Base-by-base conservation (phyloP, 768 basidiomycete genomes). In the Russula ochroleuca region DNA sequence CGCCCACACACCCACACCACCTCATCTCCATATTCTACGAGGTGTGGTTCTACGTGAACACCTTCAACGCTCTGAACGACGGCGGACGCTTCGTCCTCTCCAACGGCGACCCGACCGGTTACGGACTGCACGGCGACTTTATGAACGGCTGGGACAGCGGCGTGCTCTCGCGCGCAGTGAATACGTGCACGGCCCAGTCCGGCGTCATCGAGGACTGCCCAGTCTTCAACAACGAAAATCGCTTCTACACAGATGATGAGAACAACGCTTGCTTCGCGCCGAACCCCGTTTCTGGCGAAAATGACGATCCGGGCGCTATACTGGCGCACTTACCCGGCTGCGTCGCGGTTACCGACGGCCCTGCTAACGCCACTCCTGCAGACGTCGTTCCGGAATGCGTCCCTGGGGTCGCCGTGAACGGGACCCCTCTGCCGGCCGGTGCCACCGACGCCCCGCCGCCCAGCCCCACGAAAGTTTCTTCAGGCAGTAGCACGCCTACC, bases 1-100 rank as follows among this genome's bases (percentile, higher is more conserved):
- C 65, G 17, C 11, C 25, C 11, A 14, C 56, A 7, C 51, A 64
- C 7, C 62, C 62, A 5, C 1, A 78, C 28, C 81, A 78, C 65
- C 74, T 83, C 25, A 69, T 79, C 54, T 77, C 78, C 63, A 68
- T 80, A 40, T 80, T 80, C 59, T 73, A 77, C 62, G 80, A 75
- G 69, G 71, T 75, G 2, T 74, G 69, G 33, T 78, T 70, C 70
- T 61, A 65, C 48, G 69, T 70, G n/a, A 59, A 63, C 5, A 51
- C 49, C 2, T 73, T 76, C 65, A 70, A 73, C 56, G 64, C 59
- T 25, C 63, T 70, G 51, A 70, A 74, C 45, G 68, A 69, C 25
- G 69, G 68, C 25, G 72, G 74, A 49, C 76, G 75, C 17, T 74
- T 76, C 59, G 76, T 78, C 57, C 75, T 77, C 40, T 70, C 80